phyloP scores from a whole-genome alignment of 805 yeast species.

The Yarrowia alimentaria region DNA sequence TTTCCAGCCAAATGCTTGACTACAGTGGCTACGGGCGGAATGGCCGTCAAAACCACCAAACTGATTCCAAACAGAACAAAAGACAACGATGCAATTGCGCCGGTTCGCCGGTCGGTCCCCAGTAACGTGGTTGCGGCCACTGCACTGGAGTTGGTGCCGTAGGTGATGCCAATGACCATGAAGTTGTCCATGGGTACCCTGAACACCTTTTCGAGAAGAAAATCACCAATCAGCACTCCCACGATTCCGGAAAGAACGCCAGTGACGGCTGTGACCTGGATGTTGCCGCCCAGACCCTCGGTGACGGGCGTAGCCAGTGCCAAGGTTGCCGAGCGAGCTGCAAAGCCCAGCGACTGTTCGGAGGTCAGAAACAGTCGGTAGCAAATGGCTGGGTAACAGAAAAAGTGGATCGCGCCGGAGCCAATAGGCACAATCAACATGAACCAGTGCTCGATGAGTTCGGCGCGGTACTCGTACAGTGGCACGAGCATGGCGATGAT shows the following conservation, averaged over 20 bases:
- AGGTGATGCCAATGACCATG: conserved; percentile 70
- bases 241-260: conserved; percentile 74
- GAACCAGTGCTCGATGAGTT: conserved; percentile 57
- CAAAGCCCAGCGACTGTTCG: conserved; percentile 64
- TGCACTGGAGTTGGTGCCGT: conserved; percentile 80
- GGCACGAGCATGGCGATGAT: conserved; percentile 75
- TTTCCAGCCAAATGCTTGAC: conserved; percentile 49
- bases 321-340: conserved; percentile 74
- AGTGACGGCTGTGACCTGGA: conserved; percentile 72
- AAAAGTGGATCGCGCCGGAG: conserved; percentile 56
- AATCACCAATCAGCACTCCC: conserved; percentile 68
- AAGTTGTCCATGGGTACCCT: conserved; percentile 61
- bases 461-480: conserved; percentile 70
- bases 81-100: conserved; percentile 70
- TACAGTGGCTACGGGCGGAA: conserved; percentile 52
- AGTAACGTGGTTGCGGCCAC: conserved; percentile 76
- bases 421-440: conserved; percentile 60
- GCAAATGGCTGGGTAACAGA: conserved; percentile 69
- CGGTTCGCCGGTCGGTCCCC: conserved; percentile 70
- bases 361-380: conserved; percentile 62
- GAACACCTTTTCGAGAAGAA: conserved; percentile 44
- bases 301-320: conserved; percentile 78
- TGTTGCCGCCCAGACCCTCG: conserved; percentile 62
- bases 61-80: conserved; percentile 71
- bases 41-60: conserved; percentile 67